phyloP scores from a whole-genome alignment of 805 yeast species.

The Candida ficus region DNA sequence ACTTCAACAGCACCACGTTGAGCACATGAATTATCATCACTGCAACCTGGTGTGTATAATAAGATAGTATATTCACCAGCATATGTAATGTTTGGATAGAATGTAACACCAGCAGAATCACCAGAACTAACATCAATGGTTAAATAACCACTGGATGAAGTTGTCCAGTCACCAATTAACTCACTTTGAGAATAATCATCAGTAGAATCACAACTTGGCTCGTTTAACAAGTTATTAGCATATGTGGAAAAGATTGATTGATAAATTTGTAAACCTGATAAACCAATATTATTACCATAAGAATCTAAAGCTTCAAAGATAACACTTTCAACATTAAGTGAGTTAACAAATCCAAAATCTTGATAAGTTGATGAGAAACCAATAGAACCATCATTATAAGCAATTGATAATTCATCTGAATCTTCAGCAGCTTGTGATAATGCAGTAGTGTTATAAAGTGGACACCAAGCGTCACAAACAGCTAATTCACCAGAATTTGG shows the following conservation, averaged over 20 bases:
- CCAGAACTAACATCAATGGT: constrained; percentile 29
- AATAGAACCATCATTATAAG: constrained; percentile 7
- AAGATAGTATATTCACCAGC: constrained; percentile 72
- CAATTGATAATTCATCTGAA: background rate
- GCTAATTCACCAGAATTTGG: constrained; percentile 53
- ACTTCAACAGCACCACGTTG: constrained; percentile 76
- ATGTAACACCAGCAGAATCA: constrained; percentile 38
- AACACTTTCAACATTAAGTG: constrained; percentile 53
- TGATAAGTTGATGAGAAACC: constrained; percentile 44
- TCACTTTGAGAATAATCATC: constrained; percentile 25
- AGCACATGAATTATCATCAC: constrained; percentile 57
- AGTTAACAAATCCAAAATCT: constrained; percentile 78
- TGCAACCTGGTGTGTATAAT: constrained; percentile 86
- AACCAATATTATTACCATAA: constrained; percentile 64
- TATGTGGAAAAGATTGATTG: constrained; percentile 51
- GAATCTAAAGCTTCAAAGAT: constrained; percentile 60
- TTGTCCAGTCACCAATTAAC: constrained; percentile 27
- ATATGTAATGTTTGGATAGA: constrained; percentile 63
- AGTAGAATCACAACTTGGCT: constrained; percentile 47
- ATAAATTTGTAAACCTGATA: constrained; percentile 69
- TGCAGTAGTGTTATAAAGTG: constrained; percentile 43
- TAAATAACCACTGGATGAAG: constrained; percentile 31
- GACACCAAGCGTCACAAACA: constrained; percentile 88
- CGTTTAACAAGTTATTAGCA: constrained; percentile 72
- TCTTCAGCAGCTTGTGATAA: constrained; percentile 21